Conservation (phyloP, 106 monocot genomes). For the Platanthera guangdongensis region DNA sequence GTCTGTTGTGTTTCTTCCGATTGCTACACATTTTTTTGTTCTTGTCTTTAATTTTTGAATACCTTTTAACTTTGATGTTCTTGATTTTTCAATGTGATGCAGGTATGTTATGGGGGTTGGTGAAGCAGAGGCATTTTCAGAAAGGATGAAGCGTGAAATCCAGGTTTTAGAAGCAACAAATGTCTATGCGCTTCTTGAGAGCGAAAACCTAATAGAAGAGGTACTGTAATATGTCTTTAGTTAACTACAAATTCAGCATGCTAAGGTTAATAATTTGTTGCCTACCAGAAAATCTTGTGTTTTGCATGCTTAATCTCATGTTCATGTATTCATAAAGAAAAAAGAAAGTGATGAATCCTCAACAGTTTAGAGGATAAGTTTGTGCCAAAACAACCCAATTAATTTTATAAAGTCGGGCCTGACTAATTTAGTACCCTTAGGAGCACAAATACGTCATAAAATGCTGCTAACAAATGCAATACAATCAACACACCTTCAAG, state of each 20-base stretch:
- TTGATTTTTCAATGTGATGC: slow-evolving; percentile 9
- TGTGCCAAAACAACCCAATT: too few relatives aligned
- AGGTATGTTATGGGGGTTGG: slow-evolving; percentile 95
- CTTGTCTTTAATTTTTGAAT: not conserved
- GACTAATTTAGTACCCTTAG: too few relatives aligned
- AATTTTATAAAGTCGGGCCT: too few relatives aligned
- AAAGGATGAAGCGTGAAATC: slow-evolving; percentile 86
- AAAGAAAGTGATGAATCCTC: too few relatives aligned
- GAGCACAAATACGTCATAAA: too few relatives aligned
- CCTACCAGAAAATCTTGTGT: not conserved
- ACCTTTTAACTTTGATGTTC: not conserved
- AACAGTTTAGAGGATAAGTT: too few relatives aligned
- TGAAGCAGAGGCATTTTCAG: slow-evolving; percentile 98
- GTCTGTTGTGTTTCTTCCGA: not conserved
- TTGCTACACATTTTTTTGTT: not conserved
- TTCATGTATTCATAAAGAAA: not conserved
- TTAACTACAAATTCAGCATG: not conserved
- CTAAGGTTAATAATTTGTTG: too few relatives aligned
- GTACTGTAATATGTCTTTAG: slow-evolving; percentile 25
- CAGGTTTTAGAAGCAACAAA: slow-evolving; percentile 93
- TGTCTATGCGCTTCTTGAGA: slow-evolving; percentile 87
- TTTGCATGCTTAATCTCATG: not conserved
- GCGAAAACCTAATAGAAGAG: slow-evolving; percentile 80
- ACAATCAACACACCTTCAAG: too few relatives aligned
- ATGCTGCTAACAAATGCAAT: too few relatives aligned